Conservation (phyloP, 306 rosid species). For the Cicer yamashitae region DNA sequence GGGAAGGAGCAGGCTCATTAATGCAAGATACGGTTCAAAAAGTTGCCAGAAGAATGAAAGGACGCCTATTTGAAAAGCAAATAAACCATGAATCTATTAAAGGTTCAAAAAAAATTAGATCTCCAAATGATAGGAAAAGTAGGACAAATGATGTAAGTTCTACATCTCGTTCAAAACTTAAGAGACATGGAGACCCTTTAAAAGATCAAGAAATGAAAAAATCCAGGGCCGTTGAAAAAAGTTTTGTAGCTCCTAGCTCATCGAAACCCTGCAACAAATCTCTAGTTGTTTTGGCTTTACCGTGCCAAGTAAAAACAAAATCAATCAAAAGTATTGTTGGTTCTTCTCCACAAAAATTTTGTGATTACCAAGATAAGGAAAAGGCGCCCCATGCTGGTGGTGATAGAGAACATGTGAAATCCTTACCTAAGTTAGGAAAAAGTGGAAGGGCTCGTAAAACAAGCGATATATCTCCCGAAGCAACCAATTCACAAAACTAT, state of each 20-base stretch:
- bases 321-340: neutral
- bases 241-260: slow-evolving; percentile 14
- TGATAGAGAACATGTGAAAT: no score
- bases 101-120: slow-evolving; percentile 22
- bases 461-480: no score
- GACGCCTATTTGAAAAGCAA: neutral
- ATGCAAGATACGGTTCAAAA: slow-evolving; percentile 28
- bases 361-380: neutral
- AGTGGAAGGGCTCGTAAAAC: no score
- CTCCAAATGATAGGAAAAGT: neutral
- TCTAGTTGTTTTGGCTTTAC: neutral
- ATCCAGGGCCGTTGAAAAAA: slow-evolving; percentile 22
- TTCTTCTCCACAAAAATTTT: slow-evolving; percentile 3
- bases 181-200: slow-evolving; percentile 27
- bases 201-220: slow-evolving; percentile 26
- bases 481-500: no score
- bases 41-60: slow-evolving; percentile 6
- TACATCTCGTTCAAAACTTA: slow-evolving; percentile 6
- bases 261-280: slow-evolving; percentile 13
- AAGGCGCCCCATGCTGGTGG: no score
- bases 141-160: slow-evolving; percentile 10
- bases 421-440: no score
- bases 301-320: slow-evolving; percentile 9
- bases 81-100: neutral
- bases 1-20: slow-evolving; percentile 30